These are phyloP conservation scores for Dentipellis fragilis DNA, from an alignment of 768 basidiomycete genomes.

Conservation along the genomic window DNA sequence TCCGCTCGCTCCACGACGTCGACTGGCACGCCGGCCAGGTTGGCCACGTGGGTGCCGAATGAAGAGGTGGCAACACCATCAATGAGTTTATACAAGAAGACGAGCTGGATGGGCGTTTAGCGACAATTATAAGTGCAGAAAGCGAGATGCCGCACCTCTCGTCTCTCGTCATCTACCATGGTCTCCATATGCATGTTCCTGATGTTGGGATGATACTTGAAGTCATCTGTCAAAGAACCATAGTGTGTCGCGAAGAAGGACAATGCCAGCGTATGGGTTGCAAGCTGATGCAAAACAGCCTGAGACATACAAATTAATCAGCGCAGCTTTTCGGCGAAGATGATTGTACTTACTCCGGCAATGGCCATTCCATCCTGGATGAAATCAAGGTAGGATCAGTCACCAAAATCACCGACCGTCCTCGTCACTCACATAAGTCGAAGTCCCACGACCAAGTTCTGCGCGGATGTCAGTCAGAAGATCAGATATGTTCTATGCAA, in stretches of 20 bases:
- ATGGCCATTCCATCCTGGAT: slow-evolving; percentile 95
- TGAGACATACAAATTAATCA: slow-evolving; percentile 17
- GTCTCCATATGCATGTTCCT: slow-evolving; percentile 95
- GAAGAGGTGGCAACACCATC: slow-evolving; percentile 81
- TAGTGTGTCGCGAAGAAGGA: slow-evolving; percentile 99
- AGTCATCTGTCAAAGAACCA: slow-evolving; percentile 91
- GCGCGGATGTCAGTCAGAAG: not conserved
- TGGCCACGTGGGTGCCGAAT: slow-evolving; percentile 92
- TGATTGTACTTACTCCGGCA: slow-evolving; percentile 52
- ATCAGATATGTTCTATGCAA: not conserved
- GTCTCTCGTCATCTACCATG: slow-evolving; percentile 83
- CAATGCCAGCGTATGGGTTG: slow-evolving; percentile 83
- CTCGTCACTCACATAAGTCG: slow-evolving; percentile 60
- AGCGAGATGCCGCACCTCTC: slow-evolving; percentile 44
- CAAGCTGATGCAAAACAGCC: slow-evolving; percentile 91
- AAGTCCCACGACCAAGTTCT: slow-evolving; percentile 95
- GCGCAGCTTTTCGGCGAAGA: not conserved
- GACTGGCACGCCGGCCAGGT: slow-evolving; percentile 83
- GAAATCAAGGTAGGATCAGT: not conserved
- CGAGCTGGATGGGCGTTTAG: slow-evolving; percentile 42
- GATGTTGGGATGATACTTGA: slow-evolving; percentile 84
- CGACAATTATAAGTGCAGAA: not conserved
- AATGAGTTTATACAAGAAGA: slow-evolving; percentile 92
- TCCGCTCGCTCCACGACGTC: slow-evolving; percentile 86
- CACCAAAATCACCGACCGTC: not conserved